These are phyloP conservation scores for Citrus australasica DNA, from an alignment of 345 rosid genomes.

Conservation along the genomic window DNA sequence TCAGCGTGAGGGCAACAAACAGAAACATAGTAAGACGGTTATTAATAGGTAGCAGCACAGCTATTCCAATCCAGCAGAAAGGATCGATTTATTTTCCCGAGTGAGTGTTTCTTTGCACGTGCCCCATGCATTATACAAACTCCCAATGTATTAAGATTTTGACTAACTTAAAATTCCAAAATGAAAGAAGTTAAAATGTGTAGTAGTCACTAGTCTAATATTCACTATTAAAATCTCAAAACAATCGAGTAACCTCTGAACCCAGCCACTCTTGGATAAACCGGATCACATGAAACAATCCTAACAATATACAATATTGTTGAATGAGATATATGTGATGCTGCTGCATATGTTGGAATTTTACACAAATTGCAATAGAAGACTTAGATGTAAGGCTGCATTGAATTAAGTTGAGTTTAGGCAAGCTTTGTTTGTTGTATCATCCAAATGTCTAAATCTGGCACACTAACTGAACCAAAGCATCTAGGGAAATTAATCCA, in stretches of 20 bases:
- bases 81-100: not conserved
- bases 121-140: too few relatives aligned
- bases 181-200: too few relatives aligned
- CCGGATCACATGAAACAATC: not conserved
- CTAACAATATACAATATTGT: not conserved
- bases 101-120: not conserved
- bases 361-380: not conserved
- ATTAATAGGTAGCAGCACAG: not conserved
- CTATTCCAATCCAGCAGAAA: not conserved
- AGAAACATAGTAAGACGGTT: not conserved
- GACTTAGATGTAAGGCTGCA: not conserved
- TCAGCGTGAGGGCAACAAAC: not conserved
- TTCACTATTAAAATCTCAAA: too few relatives aligned
- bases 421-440: not conserved
- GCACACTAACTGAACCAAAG: not conserved
- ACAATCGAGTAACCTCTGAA: too few relatives aligned
- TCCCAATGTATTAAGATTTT: too few relatives aligned
- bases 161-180: too few relatives aligned
- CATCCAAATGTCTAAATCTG: not conserved
- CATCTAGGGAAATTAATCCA: not conserved
- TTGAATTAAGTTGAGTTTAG: not conserved
- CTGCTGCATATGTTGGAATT: not conserved
- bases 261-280: not conserved
- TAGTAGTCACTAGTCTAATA: too few relatives aligned
- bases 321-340: not conserved